phyloP scores from a whole-genome alignment of 805 yeast genomes.

The Candida boidinii region DNA sequence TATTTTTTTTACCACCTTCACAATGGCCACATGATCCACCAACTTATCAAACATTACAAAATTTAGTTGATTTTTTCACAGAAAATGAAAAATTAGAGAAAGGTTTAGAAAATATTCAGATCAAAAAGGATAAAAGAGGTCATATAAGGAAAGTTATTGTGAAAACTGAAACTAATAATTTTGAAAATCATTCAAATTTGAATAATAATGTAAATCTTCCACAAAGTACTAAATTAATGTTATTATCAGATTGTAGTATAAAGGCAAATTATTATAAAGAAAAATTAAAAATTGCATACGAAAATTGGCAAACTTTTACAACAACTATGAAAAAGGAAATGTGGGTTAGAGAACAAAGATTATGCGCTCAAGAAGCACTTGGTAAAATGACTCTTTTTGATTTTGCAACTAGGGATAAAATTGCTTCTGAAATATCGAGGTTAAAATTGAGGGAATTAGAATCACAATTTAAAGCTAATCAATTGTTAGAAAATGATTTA shows the following conservation, averaged over 20 bases:
- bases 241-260: too few species aligned
- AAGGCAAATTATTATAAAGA: conserved; percentile 23
- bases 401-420: conserved; percentile 31
- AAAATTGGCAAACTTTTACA: conserved; percentile 32
- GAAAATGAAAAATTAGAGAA: too few species aligned
- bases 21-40: conserved; percentile 50
- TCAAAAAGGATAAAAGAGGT: too few species aligned
- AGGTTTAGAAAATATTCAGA: too few species aligned
- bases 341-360: conserved; percentile 36
- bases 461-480: not conserved
- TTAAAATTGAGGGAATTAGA: too few species aligned
- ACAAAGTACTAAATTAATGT: too few species aligned
- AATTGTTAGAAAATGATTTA: not conserved
- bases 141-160: too few species aligned
- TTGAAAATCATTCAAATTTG: too few species aligned
- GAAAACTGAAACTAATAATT: too few species aligned
- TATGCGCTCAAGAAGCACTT: conserved; percentile 35
- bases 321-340: conserved; percentile 28
- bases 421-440: conserved; percentile 27
- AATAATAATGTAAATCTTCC: too few species aligned
- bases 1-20: conserved; percentile 34
- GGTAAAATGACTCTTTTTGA: conserved; percentile 33
- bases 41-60: conserved; percentile 33
- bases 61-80: too few species aligned
- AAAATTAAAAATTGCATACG: conserved; percentile 36